These are phyloP conservation scores for Talaromyces pinophilus DNA, from an alignment of 2,329 filamentous ascomycete genomes.

Conservation along the genomic window DNA sequence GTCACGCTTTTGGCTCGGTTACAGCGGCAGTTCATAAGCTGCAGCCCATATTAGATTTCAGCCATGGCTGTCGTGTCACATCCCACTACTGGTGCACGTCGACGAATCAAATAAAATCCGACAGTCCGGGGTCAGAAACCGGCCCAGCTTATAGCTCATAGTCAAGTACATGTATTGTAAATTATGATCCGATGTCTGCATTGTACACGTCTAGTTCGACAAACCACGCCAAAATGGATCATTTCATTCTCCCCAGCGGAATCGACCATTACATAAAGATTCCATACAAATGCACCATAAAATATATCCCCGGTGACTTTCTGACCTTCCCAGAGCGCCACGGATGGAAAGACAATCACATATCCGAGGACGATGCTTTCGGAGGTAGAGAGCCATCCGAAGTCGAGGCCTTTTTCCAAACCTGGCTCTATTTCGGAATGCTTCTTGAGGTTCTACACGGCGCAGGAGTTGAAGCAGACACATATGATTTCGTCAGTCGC, in stretches of 20 bases:
- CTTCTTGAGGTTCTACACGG: slow-evolving; percentile 23
- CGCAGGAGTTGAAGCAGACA: background rate
- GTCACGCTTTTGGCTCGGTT: too few species aligned
- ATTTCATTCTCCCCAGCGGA: slow-evolving; percentile 18
- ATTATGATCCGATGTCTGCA: too few species aligned
- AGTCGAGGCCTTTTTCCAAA: slow-evolving; percentile 28
- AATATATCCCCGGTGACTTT: slow-evolving; percentile 11
- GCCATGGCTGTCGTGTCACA: too few species aligned
- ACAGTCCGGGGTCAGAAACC: too few species aligned
- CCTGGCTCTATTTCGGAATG: slow-evolving; percentile 31
- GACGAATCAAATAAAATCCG: too few species aligned
- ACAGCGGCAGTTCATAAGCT: too few species aligned
- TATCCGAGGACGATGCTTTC: slow-evolving; percentile 8
- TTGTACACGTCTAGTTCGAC: too few species aligned
- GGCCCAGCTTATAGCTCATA: too few species aligned
- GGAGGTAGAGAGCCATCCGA: background rate
- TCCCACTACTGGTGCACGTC: too few species aligned
- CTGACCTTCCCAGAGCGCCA: slow-evolving; percentile 17
- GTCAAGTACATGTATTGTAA: too few species aligned
- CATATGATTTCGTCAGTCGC: slow-evolving; percentile 20
- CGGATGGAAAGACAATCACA: slow-evolving; percentile 18
- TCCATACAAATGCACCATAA: slow-evolving; percentile 19
- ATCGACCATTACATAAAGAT: slow-evolving; percentile 13
- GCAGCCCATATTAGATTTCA: too few species aligned
- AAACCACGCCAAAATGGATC: slow-evolving; percentile 10